phyloP scores from a whole-genome alignment of 23 red algal genomes.

The Gracilariopsis chorda region DNA sequence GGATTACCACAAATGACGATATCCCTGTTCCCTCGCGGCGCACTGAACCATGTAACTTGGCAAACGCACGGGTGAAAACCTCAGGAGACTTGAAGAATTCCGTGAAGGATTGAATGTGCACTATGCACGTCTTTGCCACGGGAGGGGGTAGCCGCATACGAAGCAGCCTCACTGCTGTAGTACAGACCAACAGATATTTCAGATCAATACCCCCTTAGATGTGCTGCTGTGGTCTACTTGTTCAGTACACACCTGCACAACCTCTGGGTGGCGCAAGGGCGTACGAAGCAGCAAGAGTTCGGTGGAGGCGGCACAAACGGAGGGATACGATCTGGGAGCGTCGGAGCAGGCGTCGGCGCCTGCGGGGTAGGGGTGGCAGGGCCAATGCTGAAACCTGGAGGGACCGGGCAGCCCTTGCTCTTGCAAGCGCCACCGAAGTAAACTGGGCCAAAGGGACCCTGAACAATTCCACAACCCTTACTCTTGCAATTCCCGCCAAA shows the following conservation, averaged over 20 bases:
- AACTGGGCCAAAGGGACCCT: background rate
- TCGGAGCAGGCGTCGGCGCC: background rate
- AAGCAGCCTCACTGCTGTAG: too few species aligned
- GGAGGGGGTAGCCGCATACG: too few species aligned
- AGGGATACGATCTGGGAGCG: background rate
- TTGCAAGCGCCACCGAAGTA: constrained; percentile 24
- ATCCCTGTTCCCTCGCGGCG: too few species aligned
- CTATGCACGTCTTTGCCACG: too few species aligned
- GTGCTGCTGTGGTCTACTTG: background rate
- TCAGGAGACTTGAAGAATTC: too few species aligned
- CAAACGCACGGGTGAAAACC: too few species aligned
- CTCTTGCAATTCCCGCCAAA: constrained; percentile 26
- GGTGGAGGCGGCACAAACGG: constrained; percentile 14
- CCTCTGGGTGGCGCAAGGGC: constrained; percentile 11
- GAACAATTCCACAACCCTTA: constrained; percentile 6
- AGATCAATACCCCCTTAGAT: too few species aligned
- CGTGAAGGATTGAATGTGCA: too few species aligned
- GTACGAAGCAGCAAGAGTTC: constrained; percentile 12
- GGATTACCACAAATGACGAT: too few species aligned
- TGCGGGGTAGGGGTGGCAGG: background rate
- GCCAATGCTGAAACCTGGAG: background rate
- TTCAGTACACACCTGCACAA: constrained; percentile 18
- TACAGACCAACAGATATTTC: too few species aligned
- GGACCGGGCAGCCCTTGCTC: constrained; percentile 29
- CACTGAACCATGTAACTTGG: too few species aligned